phyloP scores from a whole-genome alignment of 116 monocot species.

The Posidonia oceanica region DNA sequence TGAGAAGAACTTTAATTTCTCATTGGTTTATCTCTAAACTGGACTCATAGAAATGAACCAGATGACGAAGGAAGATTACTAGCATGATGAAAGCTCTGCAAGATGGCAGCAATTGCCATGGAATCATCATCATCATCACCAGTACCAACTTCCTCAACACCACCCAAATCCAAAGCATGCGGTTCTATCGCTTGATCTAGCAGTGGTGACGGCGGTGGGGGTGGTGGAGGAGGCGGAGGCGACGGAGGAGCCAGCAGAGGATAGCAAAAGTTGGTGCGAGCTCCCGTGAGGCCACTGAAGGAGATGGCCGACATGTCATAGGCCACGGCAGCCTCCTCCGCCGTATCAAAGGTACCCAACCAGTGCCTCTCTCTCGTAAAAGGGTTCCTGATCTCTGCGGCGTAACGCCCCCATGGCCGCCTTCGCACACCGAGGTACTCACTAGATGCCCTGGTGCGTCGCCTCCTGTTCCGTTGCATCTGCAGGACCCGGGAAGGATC shows the following conservation, averaged over 20 bases:
- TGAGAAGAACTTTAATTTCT: not conserved
- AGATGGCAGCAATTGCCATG: slow-evolving; percentile 43
- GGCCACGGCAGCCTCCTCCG: slow-evolving; percentile 57
- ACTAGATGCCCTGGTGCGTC: not conserved
- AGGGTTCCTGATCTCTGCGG: slow-evolving; percentile 30
- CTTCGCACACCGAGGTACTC: slow-evolving; percentile 26
- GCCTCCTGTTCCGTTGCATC: not conserved
- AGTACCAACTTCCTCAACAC: not conserved
- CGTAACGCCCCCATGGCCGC: slow-evolving; percentile 30
- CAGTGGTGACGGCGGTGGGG: slow-evolving; percentile 12
- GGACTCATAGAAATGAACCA: not conserved
- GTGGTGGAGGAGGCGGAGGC: not conserved
- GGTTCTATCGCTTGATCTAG: not conserved
- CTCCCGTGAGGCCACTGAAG: slow-evolving; percentile 24
- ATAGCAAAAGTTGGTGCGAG: slow-evolving; percentile 52
- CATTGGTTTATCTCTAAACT: not conserved
- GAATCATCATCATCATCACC: slow-evolving; percentile 47
- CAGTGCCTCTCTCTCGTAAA: slow-evolving; percentile 17
- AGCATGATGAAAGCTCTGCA: slow-evolving; percentile 36
- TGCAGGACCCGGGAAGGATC: not conserved
- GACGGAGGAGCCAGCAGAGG: slow-evolving; percentile 17
- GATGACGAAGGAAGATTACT: slow-evolving; percentile 2
- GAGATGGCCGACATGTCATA: slow-evolving; percentile 32
- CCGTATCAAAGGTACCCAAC: slow-evolving; percentile 47
- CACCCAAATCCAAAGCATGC: not conserved